Evolutionary conservation across 2,329 filamentous ascomycete genomes (phyloP).

Genomic region (Pseudogymnoascus sp.): DNA sequence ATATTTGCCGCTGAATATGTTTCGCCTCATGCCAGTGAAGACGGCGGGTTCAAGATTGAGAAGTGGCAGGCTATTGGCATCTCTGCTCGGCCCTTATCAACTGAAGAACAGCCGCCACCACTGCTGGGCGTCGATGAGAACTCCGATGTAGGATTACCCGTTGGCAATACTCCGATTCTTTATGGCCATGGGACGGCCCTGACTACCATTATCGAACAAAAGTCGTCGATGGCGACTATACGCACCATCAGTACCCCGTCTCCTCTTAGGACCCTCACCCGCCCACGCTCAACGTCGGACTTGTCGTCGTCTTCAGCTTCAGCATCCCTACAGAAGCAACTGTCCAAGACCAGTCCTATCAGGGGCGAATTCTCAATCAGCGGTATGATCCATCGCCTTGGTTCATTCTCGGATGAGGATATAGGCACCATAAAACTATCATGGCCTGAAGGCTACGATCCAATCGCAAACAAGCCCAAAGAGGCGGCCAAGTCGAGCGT

Average conservation of each 20-base stretch:
- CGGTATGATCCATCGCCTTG: conserved; percentile 1
- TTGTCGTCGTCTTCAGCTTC: background rate
- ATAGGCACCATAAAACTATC: background rate
- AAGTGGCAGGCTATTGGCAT: conserved; percentile 16
- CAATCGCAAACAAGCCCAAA: background rate
- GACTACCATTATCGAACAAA: conserved; percentile 35
- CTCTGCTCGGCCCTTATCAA: background rate
- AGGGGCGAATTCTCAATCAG: background rate
- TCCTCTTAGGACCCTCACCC: conserved; percentile 16
- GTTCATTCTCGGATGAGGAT: background rate
- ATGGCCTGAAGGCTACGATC: background rate
- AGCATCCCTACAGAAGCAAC: background rate
- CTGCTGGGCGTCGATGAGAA: conserved; percentile 26
- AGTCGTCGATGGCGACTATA: conserved; percentile 30
- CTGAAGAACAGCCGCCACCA: background rate
- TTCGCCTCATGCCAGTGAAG: conserved; percentile 28
- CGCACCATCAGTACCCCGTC: conserved; percentile 24
- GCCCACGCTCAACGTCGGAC: background rate
- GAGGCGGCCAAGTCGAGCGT: background rate
- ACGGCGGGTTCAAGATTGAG: conserved; percentile 18
- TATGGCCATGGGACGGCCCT: conserved; percentile 36
- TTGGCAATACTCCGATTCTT: conserved; percentile 28
- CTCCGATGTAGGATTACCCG: conserved; percentile 22
- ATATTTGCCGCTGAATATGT: conserved; percentile 33
- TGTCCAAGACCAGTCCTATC: background rate